These are phyloP conservation scores for Persicaria maculosa DNA, from an alignment of 148 eudicot genomes.

Conservation along the genomic window DNA sequence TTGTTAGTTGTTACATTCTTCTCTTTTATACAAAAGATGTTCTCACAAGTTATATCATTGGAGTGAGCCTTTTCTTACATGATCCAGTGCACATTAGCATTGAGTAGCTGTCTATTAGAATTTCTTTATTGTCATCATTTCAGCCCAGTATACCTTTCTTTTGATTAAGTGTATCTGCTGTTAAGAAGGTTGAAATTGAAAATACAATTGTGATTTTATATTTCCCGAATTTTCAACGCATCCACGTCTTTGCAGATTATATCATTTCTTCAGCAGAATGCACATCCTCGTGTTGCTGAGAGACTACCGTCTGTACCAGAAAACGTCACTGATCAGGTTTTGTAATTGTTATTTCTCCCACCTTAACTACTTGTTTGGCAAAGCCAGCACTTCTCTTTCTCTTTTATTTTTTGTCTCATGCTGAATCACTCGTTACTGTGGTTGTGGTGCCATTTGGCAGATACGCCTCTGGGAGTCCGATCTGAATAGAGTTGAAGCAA, in stretches of 20 bases:
- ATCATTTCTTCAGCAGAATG: slow-evolving; percentile 92
- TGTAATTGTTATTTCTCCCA: not conserved
- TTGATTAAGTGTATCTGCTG: not conserved
- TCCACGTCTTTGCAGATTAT: slow-evolving; percentile 57
- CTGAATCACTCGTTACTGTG: slow-evolving; percentile 3
- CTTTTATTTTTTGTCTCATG: slow-evolving; percentile 2
- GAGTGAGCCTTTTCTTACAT: no score
- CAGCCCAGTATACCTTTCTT: not conserved
- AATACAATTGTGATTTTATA: not conserved
- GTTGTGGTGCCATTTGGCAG: slow-evolving; percentile 29
- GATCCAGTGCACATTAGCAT: no score
- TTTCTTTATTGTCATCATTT: not conserved
- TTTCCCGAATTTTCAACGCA: not conserved
- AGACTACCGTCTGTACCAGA: slow-evolving; percentile 87
- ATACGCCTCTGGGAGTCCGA: slow-evolving; percentile 95
- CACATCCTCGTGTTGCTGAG: slow-evolving; percentile 91
- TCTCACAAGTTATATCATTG: no score
- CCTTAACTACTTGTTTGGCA: not conserved
- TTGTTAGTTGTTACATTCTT: no score
- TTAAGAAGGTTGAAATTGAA: not conserved
- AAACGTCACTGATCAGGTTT: slow-evolving; percentile 97
- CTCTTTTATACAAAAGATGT: no score
- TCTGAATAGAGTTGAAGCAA: slow-evolving; percentile 75
- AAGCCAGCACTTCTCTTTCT: not conserved
- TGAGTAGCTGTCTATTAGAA: no score